phyloP scores from a whole-genome alignment of 78 protist genomes.

The Isochrysis galbana region DNA sequence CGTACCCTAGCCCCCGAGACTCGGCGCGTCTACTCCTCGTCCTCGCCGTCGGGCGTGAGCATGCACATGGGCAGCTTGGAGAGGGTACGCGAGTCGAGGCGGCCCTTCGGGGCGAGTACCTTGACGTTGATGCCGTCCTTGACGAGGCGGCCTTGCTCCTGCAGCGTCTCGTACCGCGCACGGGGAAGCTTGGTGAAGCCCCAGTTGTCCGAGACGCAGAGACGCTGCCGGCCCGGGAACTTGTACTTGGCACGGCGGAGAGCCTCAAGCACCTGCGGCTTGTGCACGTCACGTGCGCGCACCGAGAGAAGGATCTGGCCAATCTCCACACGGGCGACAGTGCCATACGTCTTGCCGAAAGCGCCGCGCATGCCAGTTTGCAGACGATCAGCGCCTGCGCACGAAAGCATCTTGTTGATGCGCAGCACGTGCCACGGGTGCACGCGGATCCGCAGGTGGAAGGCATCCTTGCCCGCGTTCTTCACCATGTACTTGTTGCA shows the following conservation, averaged over 20 bases:
- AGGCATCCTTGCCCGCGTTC: slow-evolving; percentile 93
- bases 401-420: slow-evolving; percentile 99
- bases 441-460: slow-evolving; percentile 99
- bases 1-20: no score
- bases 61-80: background rate
- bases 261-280: slow-evolving; percentile 88
- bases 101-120: background rate
- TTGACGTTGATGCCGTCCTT: slow-evolving; percentile 73
- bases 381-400: slow-evolving; percentile 99
- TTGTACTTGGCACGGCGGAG: slow-evolving; percentile 97
- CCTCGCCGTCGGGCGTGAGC: background rate
- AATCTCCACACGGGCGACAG: slow-evolving; percentile 97
- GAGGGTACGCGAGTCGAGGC: background rate
- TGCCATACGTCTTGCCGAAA: slow-evolving; percentile 98
- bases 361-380: slow-evolving; percentile 99
- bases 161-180: slow-evolving; percentile 76
- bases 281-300: slow-evolving; percentile 83
- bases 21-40: background rate
- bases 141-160: slow-evolving; percentile 62
- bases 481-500: slow-evolving; percentile 95
- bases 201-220: slow-evolving; percentile 92
- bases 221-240: slow-evolving; percentile 99
- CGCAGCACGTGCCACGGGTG: slow-evolving; percentile 99
- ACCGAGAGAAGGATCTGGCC: slow-evolving; percentile 96
- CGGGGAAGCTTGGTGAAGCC: slow-evolving; percentile 95